Evolutionary conservation across 2,329 filamentous ascomycete genomes (phyloP), one percentile per base, ranked within the genome.

Genomic region (Endocalyx cinctus): DNA sequence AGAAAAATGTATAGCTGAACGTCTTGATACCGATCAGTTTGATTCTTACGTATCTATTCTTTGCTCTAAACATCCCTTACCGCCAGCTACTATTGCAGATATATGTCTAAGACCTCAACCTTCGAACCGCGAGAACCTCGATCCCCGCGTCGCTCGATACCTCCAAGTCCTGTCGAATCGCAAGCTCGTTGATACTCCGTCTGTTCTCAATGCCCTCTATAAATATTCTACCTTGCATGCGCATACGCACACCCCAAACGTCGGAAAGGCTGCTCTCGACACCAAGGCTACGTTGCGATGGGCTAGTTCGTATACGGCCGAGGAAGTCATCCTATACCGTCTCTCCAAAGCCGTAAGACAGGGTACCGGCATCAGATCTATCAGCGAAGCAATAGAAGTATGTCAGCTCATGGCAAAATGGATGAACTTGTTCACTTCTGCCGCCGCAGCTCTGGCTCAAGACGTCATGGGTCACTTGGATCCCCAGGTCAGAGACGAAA

Each of bases 251-350:
- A 44, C 54, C 17, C 52, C 52, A 12, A 34, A 47, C 17, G 31
- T 43, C 17, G 33, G 35, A 26, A 38, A 46, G 34, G 19, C 33
- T 14, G 16, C 35, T 20, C 27, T 45, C 37, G 46, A 47, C 34
- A 42, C 39, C 22, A 26, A 43, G 17, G 38, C 46, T 5, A 37
- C 33, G 19, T 25, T 54, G 18, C 57, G 69, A 39, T 82, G 77
- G 77, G 63, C 57, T 32, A 73, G 60, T 54, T 80, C 77, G 1
- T 79, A 75, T 42, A 64, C 64, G 39, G 59, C 83, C 1, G 92
- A 98, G 57, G 95, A 96, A 63, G 82, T 92, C 31, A 86, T 97
- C 61, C 83, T 96, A 52, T 94, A 95, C 59, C 81, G 89, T 4
- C 87, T 98, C 31, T 87, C 87, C 3, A 95, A 94, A 61, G 84